A percentile compares a stretch with the other conserved stretches of the same genome.
These are phyloP conservation scores for Exophiala alcalophila DNA, from an alignment of 2,329 filamentous ascomycete species.

Conservation along the genomic window DNA sequence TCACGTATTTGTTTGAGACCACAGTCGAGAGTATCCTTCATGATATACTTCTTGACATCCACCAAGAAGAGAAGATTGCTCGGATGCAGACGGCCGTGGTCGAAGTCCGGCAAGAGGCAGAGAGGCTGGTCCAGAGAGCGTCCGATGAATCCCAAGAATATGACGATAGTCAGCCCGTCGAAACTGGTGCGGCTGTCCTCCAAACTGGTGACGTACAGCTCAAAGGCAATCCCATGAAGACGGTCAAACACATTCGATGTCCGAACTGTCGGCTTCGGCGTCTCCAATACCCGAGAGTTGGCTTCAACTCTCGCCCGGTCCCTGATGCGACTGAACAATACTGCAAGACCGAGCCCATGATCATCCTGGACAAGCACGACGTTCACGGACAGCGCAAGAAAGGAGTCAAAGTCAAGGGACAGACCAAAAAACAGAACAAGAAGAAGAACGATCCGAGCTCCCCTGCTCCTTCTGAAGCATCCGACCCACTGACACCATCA, in stretches of 20 bases:
- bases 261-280: slow-evolving; percentile 59
- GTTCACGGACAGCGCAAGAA: slow-evolving; percentile 51
- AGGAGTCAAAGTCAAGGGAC: slow-evolving; percentile 31
- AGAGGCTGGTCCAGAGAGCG: slow-evolving; percentile 30
- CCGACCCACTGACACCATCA: slow-evolving; percentile 29
- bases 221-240: slow-evolving; percentile 58
- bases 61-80: slow-evolving; percentile 60
- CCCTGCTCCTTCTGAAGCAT: slow-evolving; percentile 34
- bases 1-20: slow-evolving; percentile 52
- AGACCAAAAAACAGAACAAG: slow-evolving; percentile 44
- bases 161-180: slow-evolving; percentile 36
- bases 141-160: slow-evolving; percentile 37
- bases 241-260: slow-evolving; percentile 58
- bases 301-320: slow-evolving; percentile 47
- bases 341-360: slow-evolving; percentile 59
- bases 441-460: slow-evolving; percentile 37
- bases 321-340: slow-evolving; percentile 52
- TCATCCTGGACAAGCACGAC: slow-evolving; percentile 57
- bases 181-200: slow-evolving; percentile 53
- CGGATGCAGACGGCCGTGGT: slow-evolving; percentile 54
- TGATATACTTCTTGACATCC: slow-evolving; percentile 56
- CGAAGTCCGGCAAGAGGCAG: slow-evolving; percentile 43
- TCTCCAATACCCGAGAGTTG: slow-evolving; percentile 56
- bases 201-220: slow-evolving; percentile 53
- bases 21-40: slow-evolving; percentile 60